phyloP scores from a whole-genome alignment of 2,329 filamentous ascomycete species.

The Trichoderma breve region DNA sequence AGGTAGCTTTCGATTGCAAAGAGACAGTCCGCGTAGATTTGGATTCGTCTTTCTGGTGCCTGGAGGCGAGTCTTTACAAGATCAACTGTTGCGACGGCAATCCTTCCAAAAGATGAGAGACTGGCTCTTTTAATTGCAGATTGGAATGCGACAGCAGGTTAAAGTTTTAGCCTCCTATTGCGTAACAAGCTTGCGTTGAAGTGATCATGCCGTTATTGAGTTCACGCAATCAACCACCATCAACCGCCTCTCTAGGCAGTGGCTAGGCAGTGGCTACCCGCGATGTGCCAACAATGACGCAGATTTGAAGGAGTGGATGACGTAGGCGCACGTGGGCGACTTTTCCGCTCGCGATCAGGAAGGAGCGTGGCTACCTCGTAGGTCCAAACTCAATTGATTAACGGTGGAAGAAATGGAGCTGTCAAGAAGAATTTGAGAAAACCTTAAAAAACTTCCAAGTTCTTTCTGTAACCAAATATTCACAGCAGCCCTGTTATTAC shows the following conservation, averaged over 20 bases:
- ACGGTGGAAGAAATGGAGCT: background rate
- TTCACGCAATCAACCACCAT: slow-evolving; percentile 8
- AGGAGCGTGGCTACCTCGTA: background rate
- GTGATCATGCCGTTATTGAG: background rate
- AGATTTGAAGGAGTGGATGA: slow-evolving; percentile 6
- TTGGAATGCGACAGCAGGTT: slow-evolving; percentile 1
- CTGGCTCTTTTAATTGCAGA: background rate
- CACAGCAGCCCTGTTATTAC: background rate
- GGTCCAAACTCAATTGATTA: slow-evolving; percentile 14
- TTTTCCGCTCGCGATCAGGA: background rate
- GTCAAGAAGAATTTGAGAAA: background rate
- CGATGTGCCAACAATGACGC: slow-evolving; percentile 6
- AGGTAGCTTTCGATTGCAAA: background rate
- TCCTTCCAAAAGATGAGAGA: background rate
- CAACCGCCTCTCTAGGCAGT: background rate
- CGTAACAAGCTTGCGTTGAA: slow-evolving; percentile 14
- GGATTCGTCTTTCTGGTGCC: background rate
- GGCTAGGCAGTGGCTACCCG: background rate
- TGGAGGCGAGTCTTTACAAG: background rate
- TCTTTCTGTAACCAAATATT: background rate
- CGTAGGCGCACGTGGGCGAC: slow-evolving; percentile 14
- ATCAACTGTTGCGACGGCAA: background rate
- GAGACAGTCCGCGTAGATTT: background rate
- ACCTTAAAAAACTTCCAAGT: background rate
- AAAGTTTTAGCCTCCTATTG: slow-evolving; percentile 4